Base-by-base conservation (phyloP, 108 stramenopile genomes). In the Stephanodiscus minutulus region DNA sequence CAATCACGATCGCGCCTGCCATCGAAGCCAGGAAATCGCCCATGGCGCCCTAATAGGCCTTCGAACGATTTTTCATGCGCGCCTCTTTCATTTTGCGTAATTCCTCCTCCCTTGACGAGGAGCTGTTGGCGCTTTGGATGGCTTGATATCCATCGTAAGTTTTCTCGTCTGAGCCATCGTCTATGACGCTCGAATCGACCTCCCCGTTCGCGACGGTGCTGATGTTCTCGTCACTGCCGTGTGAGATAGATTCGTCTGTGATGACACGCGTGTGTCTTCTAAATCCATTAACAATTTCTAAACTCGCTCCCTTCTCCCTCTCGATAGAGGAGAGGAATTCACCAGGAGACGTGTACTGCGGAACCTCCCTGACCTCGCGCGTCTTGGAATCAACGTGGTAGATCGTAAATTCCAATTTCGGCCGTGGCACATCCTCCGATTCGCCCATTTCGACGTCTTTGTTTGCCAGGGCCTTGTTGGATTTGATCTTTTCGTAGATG, bases 141-240 rank as follows among this genome's bases (percentile, higher is more conserved):
- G 59, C 86, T 64, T 87, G 84, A 68, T 93, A 93, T 5, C 92
- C 92, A 71, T 93, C 92, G 60, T 64, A 88, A 9, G 89, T 88
- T 27, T 75, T 87, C 77, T 91, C 92, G 50, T 77, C 71, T 3
- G 58, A 53, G 10, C 72, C 66, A 29, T 73, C 62, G 28, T 64
- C 56, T 44, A 33, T 56, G 29, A 48, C 11, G n/a, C n/a, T 15
- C 12, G 25, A 36, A 27, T 53, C 27, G 13, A 3, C 50, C n/a
- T 46, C 17, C 29, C 65, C 46, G 13, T 24, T 22, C 24, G 44
- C 3, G 36, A 37, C 2, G 12, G 36, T 27, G 25, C 7, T 12
- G n/a, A 0, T 18, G 4, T 20, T 41, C 61, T 61, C 59, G 6
- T 10, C 29, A 44, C 68, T 20, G 6, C 50, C 18, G 50, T 52